phyloP scores from a whole-genome alignment of 1,139 yeast genomes.

The Pichia sp. region DNA sequence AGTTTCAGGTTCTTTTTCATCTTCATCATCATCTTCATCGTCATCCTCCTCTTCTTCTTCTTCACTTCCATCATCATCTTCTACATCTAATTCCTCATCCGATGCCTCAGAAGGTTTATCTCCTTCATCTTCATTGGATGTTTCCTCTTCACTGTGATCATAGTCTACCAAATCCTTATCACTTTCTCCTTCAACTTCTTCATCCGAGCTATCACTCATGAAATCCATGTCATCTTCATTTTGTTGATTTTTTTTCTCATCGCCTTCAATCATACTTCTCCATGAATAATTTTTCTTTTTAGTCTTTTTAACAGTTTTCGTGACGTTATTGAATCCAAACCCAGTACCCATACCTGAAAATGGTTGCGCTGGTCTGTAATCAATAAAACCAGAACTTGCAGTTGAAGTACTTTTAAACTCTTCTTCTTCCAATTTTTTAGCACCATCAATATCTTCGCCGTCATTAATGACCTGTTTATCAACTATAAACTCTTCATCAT shows the following conservation, averaged over 20 bases:
- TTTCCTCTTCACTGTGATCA: slow-evolving; percentile 35
- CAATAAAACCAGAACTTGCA: slow-evolving; percentile 53
- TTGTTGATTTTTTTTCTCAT: slow-evolving; percentile 35
- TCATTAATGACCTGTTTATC: slow-evolving; percentile 2
- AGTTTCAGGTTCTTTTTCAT: slow-evolving; percentile 18
- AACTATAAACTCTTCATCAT: slow-evolving; percentile 10
- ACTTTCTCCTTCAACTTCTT: slow-evolving; percentile 17
- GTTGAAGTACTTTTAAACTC: slow-evolving; percentile 20
- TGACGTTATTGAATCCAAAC: slow-evolving; percentile 60
- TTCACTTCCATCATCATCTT: slow-evolving; percentile 13
- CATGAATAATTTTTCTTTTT: slow-evolving; percentile 44
- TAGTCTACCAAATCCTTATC: slow-evolving; percentile 14
- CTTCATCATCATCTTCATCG: slow-evolving; percentile 19
- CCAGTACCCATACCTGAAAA: slow-evolving; percentile 49
- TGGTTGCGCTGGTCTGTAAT: slow-evolving; percentile 56
- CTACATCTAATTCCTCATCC: slow-evolving; percentile 18
- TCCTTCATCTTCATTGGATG: slow-evolving; percentile 31
- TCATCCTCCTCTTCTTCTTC: slow-evolving; percentile 25
- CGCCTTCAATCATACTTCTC: slow-evolving; percentile 48
- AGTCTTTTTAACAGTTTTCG: slow-evolving; percentile 34
- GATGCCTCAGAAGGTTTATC: slow-evolving; percentile 3
- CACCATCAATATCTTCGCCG: slow-evolving; percentile 25
- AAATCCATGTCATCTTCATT: slow-evolving; percentile 43
- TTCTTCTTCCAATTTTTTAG: slow-evolving; percentile 14
- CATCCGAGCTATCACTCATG: slow-evolving; percentile 29